These are phyloP conservation scores for Penicillium sp. DNA, from an alignment of 2,329 filamentous ascomycete species.

Conservation along the genomic window DNA sequence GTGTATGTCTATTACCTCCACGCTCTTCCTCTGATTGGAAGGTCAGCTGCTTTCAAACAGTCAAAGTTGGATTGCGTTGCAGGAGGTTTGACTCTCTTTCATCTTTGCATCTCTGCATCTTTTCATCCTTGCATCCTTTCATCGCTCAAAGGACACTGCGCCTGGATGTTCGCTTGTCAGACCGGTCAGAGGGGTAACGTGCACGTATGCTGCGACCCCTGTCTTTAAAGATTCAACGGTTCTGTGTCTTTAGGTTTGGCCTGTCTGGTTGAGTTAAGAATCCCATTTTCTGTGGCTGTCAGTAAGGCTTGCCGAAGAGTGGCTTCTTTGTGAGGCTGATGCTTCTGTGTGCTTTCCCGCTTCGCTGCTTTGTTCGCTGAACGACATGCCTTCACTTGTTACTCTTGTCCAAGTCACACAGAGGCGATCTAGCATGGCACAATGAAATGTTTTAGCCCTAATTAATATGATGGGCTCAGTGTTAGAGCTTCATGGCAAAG, in stretches of 20 bases:
- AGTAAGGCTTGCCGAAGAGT: conserved; percentile 4
- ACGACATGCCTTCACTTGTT: background rate
- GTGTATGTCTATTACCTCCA: conserved; percentile 16
- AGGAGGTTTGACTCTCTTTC: background rate
- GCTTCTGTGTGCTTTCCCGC: background rate
- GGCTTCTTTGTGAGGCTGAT: background rate
- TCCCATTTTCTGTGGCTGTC: conserved; percentile 13
- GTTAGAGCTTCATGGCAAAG: background rate
- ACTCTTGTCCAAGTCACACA: background rate
- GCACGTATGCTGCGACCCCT: conserved; percentile 10
- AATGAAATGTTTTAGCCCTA: conserved; percentile 2
- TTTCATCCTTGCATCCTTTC: background rate
- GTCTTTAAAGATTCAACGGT: conserved; percentile 2
- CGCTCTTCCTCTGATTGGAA: conserved; percentile 17
- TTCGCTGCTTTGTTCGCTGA: background rate
- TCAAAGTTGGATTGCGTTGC: conserved; percentile 16
- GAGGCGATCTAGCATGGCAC: background rate
- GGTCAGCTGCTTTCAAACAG: conserved; percentile 18
- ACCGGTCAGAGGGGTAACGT: conserved; percentile 5
- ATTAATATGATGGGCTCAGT: conserved; percentile 5
- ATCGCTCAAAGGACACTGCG: conserved; percentile 1
- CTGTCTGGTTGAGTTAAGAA: conserved; percentile 12
- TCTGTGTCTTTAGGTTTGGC: conserved; percentile 13
- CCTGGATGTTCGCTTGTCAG: too few relatives aligned
- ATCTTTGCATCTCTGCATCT: background rate